phyloP scores from a whole-genome alignment of 441 rosid species.

The Breynia disticha region DNA sequence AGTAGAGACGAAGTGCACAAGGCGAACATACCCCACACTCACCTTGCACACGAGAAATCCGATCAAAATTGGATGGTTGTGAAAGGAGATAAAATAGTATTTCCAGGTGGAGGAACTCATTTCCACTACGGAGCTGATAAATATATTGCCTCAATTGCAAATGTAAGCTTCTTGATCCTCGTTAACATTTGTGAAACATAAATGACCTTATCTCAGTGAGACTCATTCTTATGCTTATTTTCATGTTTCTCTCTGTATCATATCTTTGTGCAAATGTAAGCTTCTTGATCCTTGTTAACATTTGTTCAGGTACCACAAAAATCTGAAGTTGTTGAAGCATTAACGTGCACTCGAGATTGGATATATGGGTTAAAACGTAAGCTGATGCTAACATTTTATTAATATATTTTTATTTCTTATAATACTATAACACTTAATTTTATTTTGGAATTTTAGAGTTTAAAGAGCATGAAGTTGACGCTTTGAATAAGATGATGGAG shows the following conservation, averaged over 20 bases:
- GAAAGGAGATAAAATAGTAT: conserved; percentile 79
- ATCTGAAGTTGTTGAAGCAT: too few species aligned
- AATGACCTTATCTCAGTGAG: not conserved
- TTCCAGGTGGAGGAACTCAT: conserved; percentile 99
- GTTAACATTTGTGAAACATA: not conserved
- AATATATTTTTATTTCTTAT: too few species aligned
- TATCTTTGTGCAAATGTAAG: conserved; percentile 90
- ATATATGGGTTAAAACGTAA: too few species aligned
- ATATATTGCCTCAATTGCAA: conserved; percentile 88
- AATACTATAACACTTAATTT: too few species aligned
- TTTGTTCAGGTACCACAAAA: too few species aligned
- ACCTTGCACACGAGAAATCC: conserved; percentile 95
- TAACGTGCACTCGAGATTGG: too few species aligned
- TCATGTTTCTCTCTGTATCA: not conserved
- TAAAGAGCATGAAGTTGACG: too few species aligned
- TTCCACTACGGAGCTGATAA: conserved; percentile 98
- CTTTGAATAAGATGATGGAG: too few species aligned
- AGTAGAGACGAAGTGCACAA: conserved; percentile 99
- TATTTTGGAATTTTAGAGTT: too few species aligned
- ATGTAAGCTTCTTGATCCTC: conserved; percentile 40
- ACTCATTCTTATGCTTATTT: not conserved
- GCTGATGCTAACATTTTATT: too few species aligned
- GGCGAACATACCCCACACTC: conserved; percentile 98
- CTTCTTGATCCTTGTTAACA: conserved; percentile 6
- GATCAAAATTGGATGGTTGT: conserved; percentile 99